Evolutionary conservation across 139 green algal species (phyloP).

Genomic region (Chlamydomonas applanata): DNA sequence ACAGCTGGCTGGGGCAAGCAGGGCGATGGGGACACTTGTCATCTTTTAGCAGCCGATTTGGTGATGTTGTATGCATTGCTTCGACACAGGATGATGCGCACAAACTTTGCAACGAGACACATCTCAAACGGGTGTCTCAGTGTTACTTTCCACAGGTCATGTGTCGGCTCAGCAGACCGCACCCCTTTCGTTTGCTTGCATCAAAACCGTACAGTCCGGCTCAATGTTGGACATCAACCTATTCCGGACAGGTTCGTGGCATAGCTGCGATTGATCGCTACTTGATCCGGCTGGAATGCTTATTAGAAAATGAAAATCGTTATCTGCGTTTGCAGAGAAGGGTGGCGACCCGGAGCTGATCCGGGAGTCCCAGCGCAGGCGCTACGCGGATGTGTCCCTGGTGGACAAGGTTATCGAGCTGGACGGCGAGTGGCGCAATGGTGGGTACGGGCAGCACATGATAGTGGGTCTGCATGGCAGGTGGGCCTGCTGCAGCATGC

Average conservation of each 20-base stretch:
- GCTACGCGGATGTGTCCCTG: constrained; percentile 77
- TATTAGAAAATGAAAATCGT: not conserved
- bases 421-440: constrained; percentile 84
- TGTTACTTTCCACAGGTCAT: too few species aligned
- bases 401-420: constrained; percentile 94
- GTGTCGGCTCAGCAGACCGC: too few species aligned
- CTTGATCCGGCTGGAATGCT: not conserved
- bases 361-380: constrained; percentile 85
- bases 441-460: constrained; percentile 30
- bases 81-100: too few species aligned
- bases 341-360: constrained; percentile 93
- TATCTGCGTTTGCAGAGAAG: constrained; percentile 74
- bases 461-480: not conserved
- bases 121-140: too few species aligned
- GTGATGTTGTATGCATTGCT: too few species aligned
- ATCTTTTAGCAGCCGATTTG: too few species aligned
- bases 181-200: too few species aligned
- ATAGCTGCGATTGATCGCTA: not conserved
- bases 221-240: constrained; percentile 97
- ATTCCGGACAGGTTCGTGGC: constrained; percentile 70
- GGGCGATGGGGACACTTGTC: too few species aligned
- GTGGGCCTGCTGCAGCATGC: not conserved
- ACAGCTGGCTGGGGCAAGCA: too few species aligned
- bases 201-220: too few species aligned
- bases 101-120: too few species aligned